Evolutionary conservation across 148 eudicot genomes (phyloP).

Genomic region (Vaccinium darrowii): DNA sequence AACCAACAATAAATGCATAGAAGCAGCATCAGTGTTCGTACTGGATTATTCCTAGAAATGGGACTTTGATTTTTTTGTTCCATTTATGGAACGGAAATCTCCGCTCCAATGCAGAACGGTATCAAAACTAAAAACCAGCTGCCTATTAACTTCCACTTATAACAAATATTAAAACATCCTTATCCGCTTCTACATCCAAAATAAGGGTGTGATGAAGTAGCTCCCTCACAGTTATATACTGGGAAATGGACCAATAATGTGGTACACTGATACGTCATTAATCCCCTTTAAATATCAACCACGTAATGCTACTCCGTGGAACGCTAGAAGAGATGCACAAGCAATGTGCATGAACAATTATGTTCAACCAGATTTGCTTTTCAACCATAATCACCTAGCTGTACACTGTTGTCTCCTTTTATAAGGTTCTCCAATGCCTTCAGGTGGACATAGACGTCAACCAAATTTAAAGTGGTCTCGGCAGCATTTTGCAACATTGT

Average conservation of each 20-base stretch:
- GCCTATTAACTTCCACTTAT: background rate
- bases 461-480: background rate
- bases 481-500: background rate
- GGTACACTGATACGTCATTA: background rate
- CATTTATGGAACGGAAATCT: background rate
- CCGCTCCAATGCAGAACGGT: background rate
- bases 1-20: background rate
- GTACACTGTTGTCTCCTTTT: background rate
- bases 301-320: background rate
- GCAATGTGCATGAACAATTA: background rate
- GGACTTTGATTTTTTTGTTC: background rate
- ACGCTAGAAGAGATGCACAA: background rate
- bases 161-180: background rate
- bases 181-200: background rate
- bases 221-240: background rate
- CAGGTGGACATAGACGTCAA: background rate
- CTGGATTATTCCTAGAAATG: background rate
- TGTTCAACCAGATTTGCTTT: background rate
- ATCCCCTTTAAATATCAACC: background rate
- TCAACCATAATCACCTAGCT: background rate
- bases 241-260: background rate
- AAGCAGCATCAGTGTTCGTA: background rate
- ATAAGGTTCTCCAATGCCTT: background rate
- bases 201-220: background rate
- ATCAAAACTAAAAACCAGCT: background rate